A percentile compares a stretch with the other conserved stretches of the same genome.
phyloP scores from a whole-genome alignment of 23 red algal genomes.

The Gracilaria gracilis region DNA sequence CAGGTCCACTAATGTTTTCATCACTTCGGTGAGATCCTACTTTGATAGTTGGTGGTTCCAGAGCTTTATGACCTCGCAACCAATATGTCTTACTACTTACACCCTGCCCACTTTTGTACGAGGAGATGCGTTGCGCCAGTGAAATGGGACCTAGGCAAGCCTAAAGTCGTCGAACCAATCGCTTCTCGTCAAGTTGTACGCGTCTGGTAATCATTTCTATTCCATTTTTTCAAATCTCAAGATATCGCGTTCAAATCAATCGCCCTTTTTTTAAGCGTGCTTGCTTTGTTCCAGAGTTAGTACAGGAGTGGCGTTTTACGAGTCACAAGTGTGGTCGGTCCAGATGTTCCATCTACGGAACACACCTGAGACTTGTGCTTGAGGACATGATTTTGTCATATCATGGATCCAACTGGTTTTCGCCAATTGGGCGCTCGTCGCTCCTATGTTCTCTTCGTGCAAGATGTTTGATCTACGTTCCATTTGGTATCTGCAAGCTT shows the following conservation, averaged over 20 bases:
- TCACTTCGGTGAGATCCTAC: too few relatives aligned
- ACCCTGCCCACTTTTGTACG: too few relatives aligned
- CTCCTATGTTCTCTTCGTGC: not conserved
- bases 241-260: not conserved
- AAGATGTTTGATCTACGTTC: not conserved
- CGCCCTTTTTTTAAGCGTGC: not conserved
- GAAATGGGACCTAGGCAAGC: not conserved
- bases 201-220: not conserved
- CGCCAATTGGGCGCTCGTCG: not conserved
- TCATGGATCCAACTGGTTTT: not conserved
- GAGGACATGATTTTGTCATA: too few relatives aligned
- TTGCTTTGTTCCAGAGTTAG: not conserved
- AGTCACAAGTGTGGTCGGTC: conserved; percentile 11
- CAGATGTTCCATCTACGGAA: conserved; percentile 1
- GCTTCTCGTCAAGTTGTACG: not conserved
- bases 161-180: not conserved
- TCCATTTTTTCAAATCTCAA: not conserved
- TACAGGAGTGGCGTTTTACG: not conserved
- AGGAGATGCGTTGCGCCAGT: not conserved
- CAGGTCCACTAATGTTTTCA: too few relatives aligned
- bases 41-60: too few relatives aligned
- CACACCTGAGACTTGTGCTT: conserved; percentile 4
- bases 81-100: too few relatives aligned
- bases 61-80: too few relatives aligned
- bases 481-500: not conserved